Percentiles rank a stretch among this genome's conserved stretches.
phyloP scores from a whole-genome alignment of 176 grass and related monocot species.

The Lolium multiflorum region DNA sequence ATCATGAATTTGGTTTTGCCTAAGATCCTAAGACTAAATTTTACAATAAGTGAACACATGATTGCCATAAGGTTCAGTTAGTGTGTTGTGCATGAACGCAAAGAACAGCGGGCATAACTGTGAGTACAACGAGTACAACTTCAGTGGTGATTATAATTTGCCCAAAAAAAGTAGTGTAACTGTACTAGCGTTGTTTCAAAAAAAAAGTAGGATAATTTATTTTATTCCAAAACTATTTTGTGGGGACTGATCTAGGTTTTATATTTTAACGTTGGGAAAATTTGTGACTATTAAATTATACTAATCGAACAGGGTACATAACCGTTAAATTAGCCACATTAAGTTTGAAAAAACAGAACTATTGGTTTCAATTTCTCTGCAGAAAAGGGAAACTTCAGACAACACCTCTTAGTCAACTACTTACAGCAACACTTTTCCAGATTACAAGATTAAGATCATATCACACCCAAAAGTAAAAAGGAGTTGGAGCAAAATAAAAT shows the following conservation, averaged over 20 bases:
- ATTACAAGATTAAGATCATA: background rate
- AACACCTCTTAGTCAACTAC: background rate
- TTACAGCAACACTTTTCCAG: too few species aligned
- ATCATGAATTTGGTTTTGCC: background rate
- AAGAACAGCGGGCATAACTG: background rate
- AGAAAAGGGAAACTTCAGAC: background rate
- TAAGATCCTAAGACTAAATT: background rate
- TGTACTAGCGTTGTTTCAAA: background rate
- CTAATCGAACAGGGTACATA: background rate
- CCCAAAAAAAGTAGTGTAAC: background rate
- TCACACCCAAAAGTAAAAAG: background rate
- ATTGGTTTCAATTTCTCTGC: background rate
- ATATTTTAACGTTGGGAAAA: background rate
- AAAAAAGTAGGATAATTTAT: background rate
- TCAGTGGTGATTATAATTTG: background rate
- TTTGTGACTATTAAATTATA: background rate
- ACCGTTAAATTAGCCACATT: background rate
- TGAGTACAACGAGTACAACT: too few species aligned
- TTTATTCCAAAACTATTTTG: background rate
- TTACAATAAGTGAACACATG: slow-evolving; percentile 11
- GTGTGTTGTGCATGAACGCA: background rate
- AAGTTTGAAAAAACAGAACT: background rate
- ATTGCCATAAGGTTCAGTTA: background rate
- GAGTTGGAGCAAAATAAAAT: background rate
- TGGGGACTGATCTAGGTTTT: background rate